Evolutionary conservation across 2,329 filamentous ascomycete genomes (phyloP), one percentile per base, ranked within the genome.

Genomic region (Cladosporium oxysporum): DNA sequence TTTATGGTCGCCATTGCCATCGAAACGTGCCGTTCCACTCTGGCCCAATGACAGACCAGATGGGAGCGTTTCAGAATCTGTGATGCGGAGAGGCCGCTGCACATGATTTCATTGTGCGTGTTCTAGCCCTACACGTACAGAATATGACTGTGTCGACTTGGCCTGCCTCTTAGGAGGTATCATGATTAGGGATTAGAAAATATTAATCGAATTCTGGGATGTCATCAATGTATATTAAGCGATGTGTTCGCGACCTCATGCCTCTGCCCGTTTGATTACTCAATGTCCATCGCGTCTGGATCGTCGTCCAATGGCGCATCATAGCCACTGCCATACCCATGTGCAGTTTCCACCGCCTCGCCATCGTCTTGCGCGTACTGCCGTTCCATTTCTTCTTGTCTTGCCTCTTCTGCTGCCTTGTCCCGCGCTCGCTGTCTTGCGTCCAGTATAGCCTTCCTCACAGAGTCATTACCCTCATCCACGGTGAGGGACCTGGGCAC

Each of bases 361-460:
- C 53, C 68, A 21, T 69, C 61, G 8, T 67, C 64, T n/a, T 71
- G 60, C 14, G 67, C 71, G 57, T 76, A 76, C 62, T 71, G 70
- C 37, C 73, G 67, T 41, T 70, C 69, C 73, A 76, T 75, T 50
- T 76, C 75, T 47, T 71, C 67, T n/a, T 75, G 73, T 57, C 74
- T 68, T 23, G 71, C 71, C 18, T 71, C 69, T 64, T 69, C 66
- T 12, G 64, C 58, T 8, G 73, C 72, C 75, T 79, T 83, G 70
- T 91, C 87, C 62, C 91, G 82, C 37, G 87, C 83, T 64, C 92
- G 84, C 57, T 85, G 86, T 62, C 92, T 85, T 2, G 91, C 87
- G 76, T 97, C 93, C 62, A 94, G 82, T 69, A 97, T 93, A 10
- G 92, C 92, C 77, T 89, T 92, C 67, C 92, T 85, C 68, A 97